Percentiles rank a stretch among this genome's conserved stretches.
phyloP scores from a whole-genome alignment of 441 rosid species.

The Croton setiger region DNA sequence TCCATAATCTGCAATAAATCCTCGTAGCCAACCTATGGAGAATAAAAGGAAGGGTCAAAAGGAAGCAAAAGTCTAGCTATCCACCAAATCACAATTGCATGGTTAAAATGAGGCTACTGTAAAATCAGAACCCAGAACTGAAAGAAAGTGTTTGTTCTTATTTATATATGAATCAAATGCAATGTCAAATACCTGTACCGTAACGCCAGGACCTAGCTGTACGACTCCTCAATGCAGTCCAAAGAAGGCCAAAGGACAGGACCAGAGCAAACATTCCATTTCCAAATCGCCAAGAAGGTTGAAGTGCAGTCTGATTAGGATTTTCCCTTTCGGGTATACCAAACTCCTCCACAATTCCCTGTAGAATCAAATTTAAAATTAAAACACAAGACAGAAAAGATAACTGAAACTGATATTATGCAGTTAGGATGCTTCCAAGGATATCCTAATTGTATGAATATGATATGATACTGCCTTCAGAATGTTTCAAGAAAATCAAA shows the following conservation, averaged over 20 bases:
- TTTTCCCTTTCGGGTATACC: conserved; percentile 63
- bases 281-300: conserved; percentile 71
- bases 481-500: conserved; percentile 3
- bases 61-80: conserved; percentile 16
- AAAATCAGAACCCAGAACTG: background rate
- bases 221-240: conserved; percentile 67
- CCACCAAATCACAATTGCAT: background rate
- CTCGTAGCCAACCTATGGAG: conserved; percentile 57
- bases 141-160: background rate
- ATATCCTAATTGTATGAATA: conserved; percentile 2
- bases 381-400: conserved; percentile 1
- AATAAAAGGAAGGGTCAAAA: conserved; percentile 1
- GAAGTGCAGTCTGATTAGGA: conserved; percentile 47
- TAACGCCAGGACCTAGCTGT: conserved; percentile 83
- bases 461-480: conserved; percentile 3
- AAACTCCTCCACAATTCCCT: conserved; percentile 82
- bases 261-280: conserved; percentile 86
- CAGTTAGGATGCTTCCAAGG: background rate
- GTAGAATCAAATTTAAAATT: conserved; percentile 20
- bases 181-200: conserved; percentile 52
- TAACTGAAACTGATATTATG: background rate
- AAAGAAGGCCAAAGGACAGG: conserved; percentile 69
- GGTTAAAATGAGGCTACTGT: background rate
- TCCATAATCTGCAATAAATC: conserved; percentile 72
- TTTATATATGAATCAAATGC: background rate